phyloP scores from a whole-genome alignment of 306 rosid species.

The Carpinus fangiana region DNA sequence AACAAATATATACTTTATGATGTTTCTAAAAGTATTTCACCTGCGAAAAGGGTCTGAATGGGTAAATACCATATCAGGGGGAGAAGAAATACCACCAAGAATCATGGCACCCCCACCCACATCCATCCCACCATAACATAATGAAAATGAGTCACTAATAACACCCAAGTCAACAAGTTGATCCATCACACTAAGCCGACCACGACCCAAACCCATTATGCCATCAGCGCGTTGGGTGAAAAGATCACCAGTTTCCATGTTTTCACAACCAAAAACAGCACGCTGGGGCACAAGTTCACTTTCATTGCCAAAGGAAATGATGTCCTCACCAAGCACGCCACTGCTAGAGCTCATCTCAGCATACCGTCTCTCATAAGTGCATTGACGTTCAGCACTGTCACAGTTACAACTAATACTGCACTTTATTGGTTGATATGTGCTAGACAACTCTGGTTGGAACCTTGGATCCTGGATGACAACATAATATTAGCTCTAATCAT shows the following conservation, averaged over 20 bases:
- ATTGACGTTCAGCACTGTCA: constrained; percentile 56
- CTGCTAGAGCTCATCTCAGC: constrained; percentile 94
- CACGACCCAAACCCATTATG: constrained; percentile 94
- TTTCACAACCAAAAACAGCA: constrained; percentile 92
- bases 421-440: constrained; percentile 70
- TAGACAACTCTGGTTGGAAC: constrained; percentile 76
- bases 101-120: constrained; percentile 98
- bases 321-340: constrained; percentile 87
- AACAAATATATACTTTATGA: constrained; percentile 22
- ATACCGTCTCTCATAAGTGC: constrained; percentile 85
- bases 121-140: constrained; percentile 98
- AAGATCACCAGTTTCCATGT: constrained; percentile 80
- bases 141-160: constrained; percentile 83
- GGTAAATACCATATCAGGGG: constrained; percentile 72
- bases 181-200: constrained; percentile 85
- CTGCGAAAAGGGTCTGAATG: constrained; percentile 78
- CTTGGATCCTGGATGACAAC: constrained; percentile 67
- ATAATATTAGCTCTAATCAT: constrained; percentile 18
- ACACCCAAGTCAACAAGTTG: constrained; percentile 80
- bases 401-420: constrained; percentile 78
- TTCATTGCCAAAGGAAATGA: constrained; percentile 77
- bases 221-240: constrained; percentile 93
- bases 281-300: constrained; percentile 76
- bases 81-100: constrained; percentile 85
- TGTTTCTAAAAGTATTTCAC: constrained; percentile 20